Evolutionary conservation across 1,284 basidiomycete genomes (phyloP), one percentile per base, ranked within the genome.

Genomic region (Mycena sp.): DNA sequence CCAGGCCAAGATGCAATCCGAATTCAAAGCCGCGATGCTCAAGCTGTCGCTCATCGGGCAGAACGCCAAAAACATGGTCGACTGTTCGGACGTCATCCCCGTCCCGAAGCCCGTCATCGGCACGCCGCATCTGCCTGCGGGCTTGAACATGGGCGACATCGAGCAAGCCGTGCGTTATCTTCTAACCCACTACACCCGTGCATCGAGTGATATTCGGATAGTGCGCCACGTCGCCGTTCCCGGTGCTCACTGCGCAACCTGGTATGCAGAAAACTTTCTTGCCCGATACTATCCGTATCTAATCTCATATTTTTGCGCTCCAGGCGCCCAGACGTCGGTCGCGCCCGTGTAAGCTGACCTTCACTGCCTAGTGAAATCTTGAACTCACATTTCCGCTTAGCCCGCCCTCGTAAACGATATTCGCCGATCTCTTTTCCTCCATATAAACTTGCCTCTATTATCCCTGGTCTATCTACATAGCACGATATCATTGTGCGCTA

Each of bases 71-170:
- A 41, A 63, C 7, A 58, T 80, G 67, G 67, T 71, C 26, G 77
- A 80, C 69, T 79, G 78, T 63, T 78, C 77, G 14, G 78, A 78
- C n/a, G 75, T 78, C 58, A 78, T 80, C 51, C 80, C 78, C 17
- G 57, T 68, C 10, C 76, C 80, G 2, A 64, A 67, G 32, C 65
- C 72, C 11, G 64, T 75, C 57, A 61, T 65, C 54, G 64, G 65
- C 45, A 64, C 52, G 29, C 67, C 75, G 1, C 60, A 62, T 30
- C 48, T 62, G 17, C 60, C 60, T 7, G 60, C 60, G 0, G 60
- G 52, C 6, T 25, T 53, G 10, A 7, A 38, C 4, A 62, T 62
- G 60, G 16, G 4, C n/a, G 53, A 62, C 38, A 62, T 62, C 28
- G 60, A 62, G 46, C 60, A 62, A 26, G 60, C 60, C 11, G 58